Conservation (phyloP, 495 filamentous ascomycete genomes). For the Aspergillus asperescens region DNA sequence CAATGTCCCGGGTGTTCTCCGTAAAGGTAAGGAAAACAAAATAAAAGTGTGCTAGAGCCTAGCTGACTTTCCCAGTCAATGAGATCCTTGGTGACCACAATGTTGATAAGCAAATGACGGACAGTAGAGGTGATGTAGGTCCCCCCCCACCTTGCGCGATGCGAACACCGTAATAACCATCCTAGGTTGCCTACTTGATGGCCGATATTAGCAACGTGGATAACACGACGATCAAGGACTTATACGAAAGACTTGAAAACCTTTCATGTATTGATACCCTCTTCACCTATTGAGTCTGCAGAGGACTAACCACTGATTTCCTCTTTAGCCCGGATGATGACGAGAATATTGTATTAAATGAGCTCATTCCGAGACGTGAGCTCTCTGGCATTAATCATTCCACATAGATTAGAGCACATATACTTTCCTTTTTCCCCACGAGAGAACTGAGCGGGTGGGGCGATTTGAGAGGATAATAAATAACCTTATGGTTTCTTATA, state of each 20-base stretch:
- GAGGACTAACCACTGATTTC: conserved; percentile 1
- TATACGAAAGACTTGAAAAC: conserved; percentile 75
- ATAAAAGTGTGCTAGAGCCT: background rate
- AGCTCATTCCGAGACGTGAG: background rate
- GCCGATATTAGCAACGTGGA: conserved; percentile 90
- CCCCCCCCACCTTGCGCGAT: background rate
- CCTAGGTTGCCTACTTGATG: conserved; percentile 87
- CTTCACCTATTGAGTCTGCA: background rate
- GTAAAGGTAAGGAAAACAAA: conserved; percentile 54
- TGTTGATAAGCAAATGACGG: conserved; percentile 96
- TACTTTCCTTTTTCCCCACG: background rate
- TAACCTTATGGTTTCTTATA: background rate
- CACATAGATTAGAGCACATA: conserved; percentile 8
- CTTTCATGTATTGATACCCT: conserved; percentile 58
- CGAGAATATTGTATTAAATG: conserved; percentile 74
- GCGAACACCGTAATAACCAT: conserved; percentile 13
- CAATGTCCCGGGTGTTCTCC: conserved; percentile 91
- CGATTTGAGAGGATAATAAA: background rate
- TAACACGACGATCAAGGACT: conserved; percentile 70
- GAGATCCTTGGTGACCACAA: conserved; percentile 91
- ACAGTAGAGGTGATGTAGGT: conserved; percentile 81
- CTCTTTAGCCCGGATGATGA: conserved; percentile 69
- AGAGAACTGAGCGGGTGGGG: background rate
- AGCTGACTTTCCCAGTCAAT: conserved; percentile 57
- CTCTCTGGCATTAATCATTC: background rate